phyloP scores from a whole-genome alignment of 73 alveolate species.

The Effrenium voratum region DNA sequence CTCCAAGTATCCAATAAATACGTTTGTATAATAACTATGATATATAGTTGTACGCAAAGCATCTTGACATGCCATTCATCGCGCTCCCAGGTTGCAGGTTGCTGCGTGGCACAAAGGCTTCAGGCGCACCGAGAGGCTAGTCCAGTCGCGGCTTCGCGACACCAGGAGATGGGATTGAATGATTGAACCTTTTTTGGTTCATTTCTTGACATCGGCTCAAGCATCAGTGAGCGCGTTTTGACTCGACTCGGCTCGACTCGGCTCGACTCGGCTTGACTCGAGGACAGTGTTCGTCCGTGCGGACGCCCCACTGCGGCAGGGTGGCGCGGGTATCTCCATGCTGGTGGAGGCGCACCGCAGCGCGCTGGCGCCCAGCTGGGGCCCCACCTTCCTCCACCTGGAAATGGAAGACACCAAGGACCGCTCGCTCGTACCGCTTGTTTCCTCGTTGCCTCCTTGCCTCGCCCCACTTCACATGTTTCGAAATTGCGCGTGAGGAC shows the following conservation, averaged over 20 bases:
- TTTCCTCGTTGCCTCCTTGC: no score
- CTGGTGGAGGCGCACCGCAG: constrained; percentile 55
- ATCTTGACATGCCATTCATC: no score
- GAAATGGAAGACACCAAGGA: background rate
- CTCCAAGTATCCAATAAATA: background rate
- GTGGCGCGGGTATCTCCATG: constrained; percentile 60
- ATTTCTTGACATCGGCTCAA: no score
- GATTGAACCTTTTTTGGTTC: no score
- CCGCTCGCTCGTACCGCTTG: no score
- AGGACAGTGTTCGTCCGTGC: constrained; percentile 49
- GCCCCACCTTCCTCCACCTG: constrained; percentile 13
- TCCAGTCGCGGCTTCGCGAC: constrained; percentile 20
- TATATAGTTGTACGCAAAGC: background rate
- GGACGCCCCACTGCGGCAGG: constrained; percentile 72
- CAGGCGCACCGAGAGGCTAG: constrained; percentile 18
- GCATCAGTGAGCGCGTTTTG: no score
- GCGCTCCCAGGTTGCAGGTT: constrained; percentile 27
- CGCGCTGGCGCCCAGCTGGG: constrained; percentile 47
- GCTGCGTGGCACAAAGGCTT: constrained; percentile 88
- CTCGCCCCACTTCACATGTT: no score
- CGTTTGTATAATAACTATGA: background rate
- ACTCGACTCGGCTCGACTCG: no score
- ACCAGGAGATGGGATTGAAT: no score
- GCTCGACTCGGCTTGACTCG: no score
- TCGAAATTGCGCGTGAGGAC: background rate